A percentile compares a stretch with the other conserved stretches of the same genome.
Conservation (phyloP, 2,329 filamentous ascomycete genomes). For the Nigrospora osmanthi region DNA sequence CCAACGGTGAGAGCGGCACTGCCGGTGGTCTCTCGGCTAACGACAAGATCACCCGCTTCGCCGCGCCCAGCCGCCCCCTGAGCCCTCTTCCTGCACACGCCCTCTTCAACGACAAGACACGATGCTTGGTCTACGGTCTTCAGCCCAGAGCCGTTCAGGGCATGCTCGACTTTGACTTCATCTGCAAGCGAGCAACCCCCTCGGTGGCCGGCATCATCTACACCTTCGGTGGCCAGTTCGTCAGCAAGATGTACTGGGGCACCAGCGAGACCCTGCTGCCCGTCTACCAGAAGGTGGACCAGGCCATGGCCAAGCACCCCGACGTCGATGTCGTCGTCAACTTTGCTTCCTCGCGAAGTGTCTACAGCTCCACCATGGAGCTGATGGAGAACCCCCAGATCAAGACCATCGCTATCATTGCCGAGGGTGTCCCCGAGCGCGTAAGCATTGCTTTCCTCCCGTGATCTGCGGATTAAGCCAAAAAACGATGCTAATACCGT, state of each 20-base stretch:
- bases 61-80: constrained; percentile 82
- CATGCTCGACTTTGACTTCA: constrained; percentile 99
- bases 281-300: constrained; percentile 89
- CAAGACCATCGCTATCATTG: constrained; percentile 98
- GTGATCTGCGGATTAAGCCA: not conserved
- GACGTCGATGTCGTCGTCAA: constrained; percentile 98
- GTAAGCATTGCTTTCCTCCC: constrained; percentile 51
- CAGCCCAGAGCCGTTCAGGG: constrained; percentile 89
- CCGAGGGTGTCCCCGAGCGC: constrained; percentile 96
- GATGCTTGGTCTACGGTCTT: constrained; percentile 99
- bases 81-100: constrained; percentile 83
- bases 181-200: constrained; percentile 96
- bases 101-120: constrained; percentile 98
- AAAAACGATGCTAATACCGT: not conserved
- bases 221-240: constrained; percentile 99
- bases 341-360: constrained; percentile 97
- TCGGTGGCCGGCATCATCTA: constrained; percentile 99
- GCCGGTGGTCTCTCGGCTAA: constrained; percentile 63
- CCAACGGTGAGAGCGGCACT: constrained; percentile 41
- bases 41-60: constrained; percentile 97
- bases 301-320: constrained; percentile 92
- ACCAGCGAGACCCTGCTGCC: constrained; percentile 98
- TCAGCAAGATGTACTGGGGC: constrained; percentile 99
- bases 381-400: constrained; percentile 96
- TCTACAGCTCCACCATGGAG: constrained; percentile 98